A percentile compares a stretch with the other conserved stretches of the same genome.
These are phyloP conservation scores for Nothophaeocryptopus gaeumannii DNA, from an alignment of 2,329 filamentous ascomycete species.

Conservation along the genomic window DNA sequence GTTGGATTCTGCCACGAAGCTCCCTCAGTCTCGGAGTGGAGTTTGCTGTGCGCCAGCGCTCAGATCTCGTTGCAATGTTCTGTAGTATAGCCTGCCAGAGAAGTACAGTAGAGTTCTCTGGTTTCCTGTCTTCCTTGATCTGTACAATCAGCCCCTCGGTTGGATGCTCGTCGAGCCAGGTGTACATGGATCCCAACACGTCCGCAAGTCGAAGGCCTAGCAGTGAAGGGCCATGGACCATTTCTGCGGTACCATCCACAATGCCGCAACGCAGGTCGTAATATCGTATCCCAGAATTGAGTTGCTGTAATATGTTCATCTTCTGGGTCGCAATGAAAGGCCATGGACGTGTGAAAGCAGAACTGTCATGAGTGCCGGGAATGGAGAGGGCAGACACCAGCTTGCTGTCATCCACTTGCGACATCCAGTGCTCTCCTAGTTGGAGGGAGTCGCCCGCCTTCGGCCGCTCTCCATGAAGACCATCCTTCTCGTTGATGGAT, in stretches of 20 bases:
- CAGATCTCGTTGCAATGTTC: constrained; percentile 25
- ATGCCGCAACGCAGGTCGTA: constrained; percentile 38
- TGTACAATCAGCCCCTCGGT: constrained; percentile 36
- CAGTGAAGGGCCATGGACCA: constrained; percentile 36
- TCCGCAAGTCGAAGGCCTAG: constrained; percentile 32
- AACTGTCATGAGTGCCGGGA: constrained; percentile 38
- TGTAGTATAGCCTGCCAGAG: constrained; percentile 41
- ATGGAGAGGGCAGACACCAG: constrained; percentile 33
- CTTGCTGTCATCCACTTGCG: constrained; percentile 22
- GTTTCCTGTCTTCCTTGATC: constrained; percentile 35
- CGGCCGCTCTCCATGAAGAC: no score
- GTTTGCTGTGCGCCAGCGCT: constrained; percentile 35
- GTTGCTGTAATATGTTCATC: constrained; percentile 30
- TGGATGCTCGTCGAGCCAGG: constrained; percentile 30
- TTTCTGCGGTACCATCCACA: constrained; percentile 31
- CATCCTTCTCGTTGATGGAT: no score
- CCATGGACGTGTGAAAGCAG: constrained; percentile 35
- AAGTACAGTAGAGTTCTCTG: constrained; percentile 31
- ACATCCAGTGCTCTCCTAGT: constrained; percentile 15
- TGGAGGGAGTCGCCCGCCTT: no score
- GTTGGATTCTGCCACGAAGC: constrained; percentile 36
- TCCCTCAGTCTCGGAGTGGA: constrained; percentile 35
- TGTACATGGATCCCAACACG: constrained; percentile 31
- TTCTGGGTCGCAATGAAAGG: constrained; percentile 37
- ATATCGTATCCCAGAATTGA: constrained; percentile 36